Evolutionary conservation across 129 eudicot species (phyloP).

Genomic region (Cynara cardunculus): DNA sequence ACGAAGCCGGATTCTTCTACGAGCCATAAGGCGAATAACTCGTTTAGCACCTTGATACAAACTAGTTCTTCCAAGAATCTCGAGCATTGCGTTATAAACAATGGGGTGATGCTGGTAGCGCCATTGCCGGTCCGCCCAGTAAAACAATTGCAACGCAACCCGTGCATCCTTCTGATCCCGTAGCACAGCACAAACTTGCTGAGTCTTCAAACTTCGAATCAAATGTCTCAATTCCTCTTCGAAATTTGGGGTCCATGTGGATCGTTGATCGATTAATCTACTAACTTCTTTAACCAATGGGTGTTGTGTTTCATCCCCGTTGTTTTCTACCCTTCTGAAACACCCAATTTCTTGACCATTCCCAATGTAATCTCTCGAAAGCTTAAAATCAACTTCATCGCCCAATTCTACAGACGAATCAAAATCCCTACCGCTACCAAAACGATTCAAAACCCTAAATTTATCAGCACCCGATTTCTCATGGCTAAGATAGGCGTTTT

Average conservation of each 20-base stretch:
- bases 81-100: conserved; percentile 73
- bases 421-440: not conserved
- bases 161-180: conserved; percentile 57
- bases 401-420: not conserved
- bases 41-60: conserved; percentile 77
- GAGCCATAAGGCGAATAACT: conserved; percentile 58
- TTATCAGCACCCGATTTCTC: not conserved
- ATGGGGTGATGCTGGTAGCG: conserved; percentile 68
- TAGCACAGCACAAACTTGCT: conserved; percentile 66
- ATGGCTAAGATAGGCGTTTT: not conserved
- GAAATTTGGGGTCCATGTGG: conserved; percentile 56
- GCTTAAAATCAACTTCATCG: not conserved
- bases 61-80: conserved; percentile 67
- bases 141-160: conserved; percentile 69
- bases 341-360: conserved; percentile 25
- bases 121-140: conserved; percentile 88
- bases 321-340: conserved; percentile 25
- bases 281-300: conserved; percentile 79
- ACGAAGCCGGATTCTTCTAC: conserved; percentile 42
- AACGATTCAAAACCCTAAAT: not conserved
- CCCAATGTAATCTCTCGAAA: not conserved
- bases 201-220: conserved; percentile 64
- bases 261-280: conserved; percentile 53
- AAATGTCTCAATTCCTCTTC: conserved; percentile 59
- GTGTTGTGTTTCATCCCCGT: conserved; percentile 59